phyloP scores from a whole-genome alignment of 140 eudicot species.

The Senecio squalidus region DNA sequence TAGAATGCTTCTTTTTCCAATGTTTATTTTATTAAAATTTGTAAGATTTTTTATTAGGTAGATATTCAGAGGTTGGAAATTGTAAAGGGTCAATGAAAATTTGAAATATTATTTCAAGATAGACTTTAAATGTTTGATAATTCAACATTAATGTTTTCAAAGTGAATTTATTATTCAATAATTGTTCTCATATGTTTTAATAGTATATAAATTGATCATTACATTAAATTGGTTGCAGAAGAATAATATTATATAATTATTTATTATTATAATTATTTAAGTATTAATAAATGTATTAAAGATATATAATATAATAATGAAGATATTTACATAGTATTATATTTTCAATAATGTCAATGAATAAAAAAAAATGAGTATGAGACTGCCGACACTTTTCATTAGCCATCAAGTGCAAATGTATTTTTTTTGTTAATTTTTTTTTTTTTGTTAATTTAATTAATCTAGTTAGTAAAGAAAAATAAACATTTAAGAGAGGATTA shows the following conservation, averaged over 20 bases:
- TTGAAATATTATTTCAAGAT: conserved; percentile 3
- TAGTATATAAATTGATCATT: not conserved
- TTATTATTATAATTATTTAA: too few relatives aligned
- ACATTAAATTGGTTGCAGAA: conserved; percentile 3
- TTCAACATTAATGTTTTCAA: not conserved
- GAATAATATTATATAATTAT: not conserved
- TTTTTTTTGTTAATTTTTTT: not conserved
- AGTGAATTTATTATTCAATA: not conserved
- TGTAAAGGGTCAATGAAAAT: conserved; percentile 6
- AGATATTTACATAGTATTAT: not conserved
- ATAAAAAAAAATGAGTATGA: conserved; percentile 1
- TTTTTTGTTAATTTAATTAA: not conserved
- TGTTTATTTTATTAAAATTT: not conserved
- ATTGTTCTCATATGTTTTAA: not conserved
- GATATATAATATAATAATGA: not conserved
- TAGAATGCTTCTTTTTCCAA: not conserved
- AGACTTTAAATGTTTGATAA: conserved; percentile 10
- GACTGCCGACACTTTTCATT: conserved; percentile 28
- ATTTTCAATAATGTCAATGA: not conserved
- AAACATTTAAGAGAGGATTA: conserved; percentile 4
- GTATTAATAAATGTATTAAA: not conserved
- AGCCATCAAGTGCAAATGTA: conserved; percentile 9
- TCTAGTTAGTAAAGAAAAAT: not conserved
- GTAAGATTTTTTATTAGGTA: not conserved
- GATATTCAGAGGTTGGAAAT: not conserved